Base-by-base conservation (phyloP, 805 yeast genomes). In the Yarrowia osloensis region DNA sequence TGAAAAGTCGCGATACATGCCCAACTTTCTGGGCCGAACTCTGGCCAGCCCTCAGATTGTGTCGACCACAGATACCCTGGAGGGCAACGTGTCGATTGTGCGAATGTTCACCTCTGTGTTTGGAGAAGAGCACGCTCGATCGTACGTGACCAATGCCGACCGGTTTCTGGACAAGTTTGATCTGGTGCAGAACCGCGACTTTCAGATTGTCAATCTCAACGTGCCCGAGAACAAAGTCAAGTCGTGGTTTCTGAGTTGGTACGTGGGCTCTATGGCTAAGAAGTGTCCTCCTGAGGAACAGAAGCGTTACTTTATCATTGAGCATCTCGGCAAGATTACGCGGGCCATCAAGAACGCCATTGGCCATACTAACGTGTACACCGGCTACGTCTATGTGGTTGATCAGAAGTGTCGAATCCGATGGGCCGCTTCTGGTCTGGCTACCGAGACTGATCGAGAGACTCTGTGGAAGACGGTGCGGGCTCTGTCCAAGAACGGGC, bases 401-500 rank as follows among this genome's bases (percentile, higher is more conserved):
- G 99, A 95, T 74, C 81, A 80, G 17, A 80, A 86, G 15, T 88
- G 88, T 63, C 87, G 84, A 72, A 88, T 95, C 66, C 81, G 98
- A 71, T 94, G 98, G 98, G 92, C 91, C 26, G 90, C 91, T 4
- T 86, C 96, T 71, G 99, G 98, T 1, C 84, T 83, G 44, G 88
- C 97, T 1, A 81, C 82, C 17, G 85, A 82, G n/a, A 82, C 83
- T 37, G 99, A 95, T 71, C 78, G 80, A 57, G 79, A 80, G 19
- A 78, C 85, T 17, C 76, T 90, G 67, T 88, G 92, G 90, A 86
- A 84, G 71, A 83, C 88, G 39, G 87, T 89, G 1, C 78, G 78
- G 29, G 89, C 89, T 0, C 73, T 90, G 31, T 83, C 82, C 69
- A 82, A 77, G 68, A 93, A 88, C 17, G 66, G 66, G 17, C 66